Evolutionary conservation across 305 asterid species (phyloP).

Genomic region (Solanum hybrid): DNA sequence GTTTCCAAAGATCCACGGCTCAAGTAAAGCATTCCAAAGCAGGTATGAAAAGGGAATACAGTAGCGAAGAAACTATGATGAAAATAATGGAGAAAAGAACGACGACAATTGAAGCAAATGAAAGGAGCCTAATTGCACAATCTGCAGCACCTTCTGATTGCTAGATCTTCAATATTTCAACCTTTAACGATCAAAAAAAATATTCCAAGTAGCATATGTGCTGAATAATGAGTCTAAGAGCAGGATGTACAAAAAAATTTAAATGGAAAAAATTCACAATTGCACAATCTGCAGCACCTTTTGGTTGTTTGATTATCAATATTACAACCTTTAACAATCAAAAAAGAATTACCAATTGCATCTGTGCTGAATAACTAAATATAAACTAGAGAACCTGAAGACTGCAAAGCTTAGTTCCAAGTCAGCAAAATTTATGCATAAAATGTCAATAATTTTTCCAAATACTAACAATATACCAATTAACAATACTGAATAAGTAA

Average conservation of each 20-base stretch:
- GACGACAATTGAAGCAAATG: not conserved
- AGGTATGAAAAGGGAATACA: not conserved
- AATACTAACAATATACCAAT: not conserved
- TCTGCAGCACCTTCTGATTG: not conserved
- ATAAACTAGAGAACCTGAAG: not conserved
- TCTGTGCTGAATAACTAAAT: not conserved
- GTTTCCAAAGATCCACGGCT: not conserved
- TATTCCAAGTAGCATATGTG: not conserved
- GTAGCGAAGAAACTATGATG: not conserved
- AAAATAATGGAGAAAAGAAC: not conserved
- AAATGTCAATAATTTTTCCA: not conserved
- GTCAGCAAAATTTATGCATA: not conserved
- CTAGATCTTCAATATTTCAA: not conserved
- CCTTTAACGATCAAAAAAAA: not conserved
- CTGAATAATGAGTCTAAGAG: not conserved
- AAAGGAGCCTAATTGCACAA: not conserved
- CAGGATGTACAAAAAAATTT: not conserved
- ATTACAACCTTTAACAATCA: not conserved
- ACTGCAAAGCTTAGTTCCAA: not conserved
- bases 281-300: not conserved
- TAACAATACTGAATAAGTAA: not conserved
- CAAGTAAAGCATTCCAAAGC: not conserved
- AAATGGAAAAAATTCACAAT: not conserved
- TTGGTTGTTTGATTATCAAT: not conserved
- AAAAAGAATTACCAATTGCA: not conserved